These are phyloP conservation scores for Podaxis carcinomalis DNA, from an alignment of 768 basidiomycete genomes.

Conservation along the genomic window DNA sequence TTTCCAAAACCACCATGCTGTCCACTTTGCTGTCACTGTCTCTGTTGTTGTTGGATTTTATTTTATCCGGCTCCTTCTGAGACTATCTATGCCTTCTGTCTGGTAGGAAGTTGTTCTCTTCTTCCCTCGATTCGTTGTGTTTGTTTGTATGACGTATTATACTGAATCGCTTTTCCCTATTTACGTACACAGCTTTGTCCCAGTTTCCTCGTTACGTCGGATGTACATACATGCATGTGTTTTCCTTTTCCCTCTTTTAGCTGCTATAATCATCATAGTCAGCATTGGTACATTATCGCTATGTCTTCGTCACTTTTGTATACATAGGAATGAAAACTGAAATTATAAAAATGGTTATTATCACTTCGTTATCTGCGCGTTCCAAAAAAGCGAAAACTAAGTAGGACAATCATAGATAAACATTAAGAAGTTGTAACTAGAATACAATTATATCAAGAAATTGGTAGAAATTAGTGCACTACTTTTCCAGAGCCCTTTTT, in stretches of 20 bases:
- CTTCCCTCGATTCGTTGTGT: not conserved
- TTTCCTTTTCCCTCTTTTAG: not conserved
- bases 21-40: not conserved
- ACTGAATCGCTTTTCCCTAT: not conserved
- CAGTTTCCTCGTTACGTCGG: not conserved
- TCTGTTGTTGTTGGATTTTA: not conserved
- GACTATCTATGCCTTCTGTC: not conserved
- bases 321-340: not conserved
- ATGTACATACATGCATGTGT: not conserved
- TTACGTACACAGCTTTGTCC: not conserved
- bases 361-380: not conserved
- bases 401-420: not conserved
- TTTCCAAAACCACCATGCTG: not conserved
- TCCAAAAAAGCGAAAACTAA: not conserved
- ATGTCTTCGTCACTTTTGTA: not conserved
- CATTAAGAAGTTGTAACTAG: not conserved
- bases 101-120: not conserved
- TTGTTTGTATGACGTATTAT: not conserved
- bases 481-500: not conserved
- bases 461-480: not conserved
- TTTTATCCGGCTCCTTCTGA: not conserved
- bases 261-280: not conserved
- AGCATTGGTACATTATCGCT: constrained; percentile 6
- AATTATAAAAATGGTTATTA: not conserved
- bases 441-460: not conserved